Base-by-base conservation (phyloP, 2,329 filamentous ascomycete species). In the Trichoderma hamatum region DNA sequence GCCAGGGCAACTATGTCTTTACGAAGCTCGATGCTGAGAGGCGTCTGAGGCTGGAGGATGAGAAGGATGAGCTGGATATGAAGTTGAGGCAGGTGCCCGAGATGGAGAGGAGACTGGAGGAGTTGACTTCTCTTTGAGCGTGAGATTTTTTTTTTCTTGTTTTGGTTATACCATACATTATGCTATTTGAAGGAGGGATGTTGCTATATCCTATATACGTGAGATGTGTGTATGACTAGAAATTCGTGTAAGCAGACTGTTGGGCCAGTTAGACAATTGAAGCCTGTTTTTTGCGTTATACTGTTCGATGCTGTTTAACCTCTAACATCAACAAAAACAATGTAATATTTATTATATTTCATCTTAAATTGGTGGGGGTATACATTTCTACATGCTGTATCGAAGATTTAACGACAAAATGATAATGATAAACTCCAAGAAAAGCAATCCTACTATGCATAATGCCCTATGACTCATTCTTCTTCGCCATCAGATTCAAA, bases 31-130 rank as follows among this genome's bases (percentile, higher is more conserved):
- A 99, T 79, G 95, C 95, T 21, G 95, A 97, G 74, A 89, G 86
- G 78, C 85, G 96, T 70, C 80, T 98, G 79, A 87, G 89, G 79
- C 84, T 99, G 61, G 96, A 99, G 83, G 96, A 99, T 80, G 96
- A 98, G 84, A 96, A 92, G 80, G 96, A 99, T 77, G 95, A 98
- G 73, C 84, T 98, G 54, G 95, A 98, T 70, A 83, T 97, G 61
- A 87, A 93, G 78, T 82, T 99, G 63, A 85, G 96, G 70, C 90
- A 93, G 72, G 92, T 98, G 10, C 93, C 93, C 0, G 95, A 97
- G 76, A 86, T 97, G 72, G 91, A 97, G 85, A 90, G 90, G 78
- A 86, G 96, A 67, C 89, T 98, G 77, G 88, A 85, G 19, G 95
- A 98, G 81, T 81, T 98, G 79, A 92, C 85, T 67, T 74, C 78